Evolutionary conservation across 2,329 filamentous ascomycete species (phyloP), one percentile per base, ranked within the genome.

Genomic region (Colletotrichum paranaense): DNA sequence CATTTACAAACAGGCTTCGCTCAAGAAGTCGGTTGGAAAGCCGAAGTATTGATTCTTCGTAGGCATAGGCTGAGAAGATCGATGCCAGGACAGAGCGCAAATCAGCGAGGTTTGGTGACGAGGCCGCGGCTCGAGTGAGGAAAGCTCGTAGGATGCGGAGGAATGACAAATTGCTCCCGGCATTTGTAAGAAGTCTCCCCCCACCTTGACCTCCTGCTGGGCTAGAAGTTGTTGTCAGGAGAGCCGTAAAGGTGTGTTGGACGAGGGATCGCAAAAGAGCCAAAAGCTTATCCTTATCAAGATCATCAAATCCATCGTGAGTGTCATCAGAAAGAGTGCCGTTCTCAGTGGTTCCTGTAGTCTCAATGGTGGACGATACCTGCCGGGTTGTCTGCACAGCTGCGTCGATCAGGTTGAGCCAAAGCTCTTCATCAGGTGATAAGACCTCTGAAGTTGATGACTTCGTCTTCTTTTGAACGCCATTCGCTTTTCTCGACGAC

Each of bases 51-150:
- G 94, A 95, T 81, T 96, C 94, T 82, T 99, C 97, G 80, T 98
- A 98, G 0, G 95, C 93, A 80, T 99, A 99, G 0, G 97, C 96
- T 0, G 96, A 92, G 83, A 99, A 98, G 68, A 99, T 96, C 14
- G 95, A 97, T 1, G 91, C 87, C 2, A 99, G 89, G 0, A 98
- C 95, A 7, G 90, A 90, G 57, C 97, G 93, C 3, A 99, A 88
- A 80, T 98, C 95, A 1, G 94, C 92, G 1, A 99, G 87, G 14
- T 94, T 97, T 0, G 97, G 95, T 0, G 95, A 97, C 22, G 92
- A 92, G 28, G 90, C 89, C 0, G 95, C 93, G 0, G 95, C 96
- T 58, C 94, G 91, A 0, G 93, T 91, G 35, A 99, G 90, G 81
- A 99, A 99, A 6, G 94, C 93, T 62, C 95, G 92, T 16, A 99